Evolutionary conservation across 805 yeast genomes (phyloP).

Genomic region (Myxozyma lipomycoides): DNA sequence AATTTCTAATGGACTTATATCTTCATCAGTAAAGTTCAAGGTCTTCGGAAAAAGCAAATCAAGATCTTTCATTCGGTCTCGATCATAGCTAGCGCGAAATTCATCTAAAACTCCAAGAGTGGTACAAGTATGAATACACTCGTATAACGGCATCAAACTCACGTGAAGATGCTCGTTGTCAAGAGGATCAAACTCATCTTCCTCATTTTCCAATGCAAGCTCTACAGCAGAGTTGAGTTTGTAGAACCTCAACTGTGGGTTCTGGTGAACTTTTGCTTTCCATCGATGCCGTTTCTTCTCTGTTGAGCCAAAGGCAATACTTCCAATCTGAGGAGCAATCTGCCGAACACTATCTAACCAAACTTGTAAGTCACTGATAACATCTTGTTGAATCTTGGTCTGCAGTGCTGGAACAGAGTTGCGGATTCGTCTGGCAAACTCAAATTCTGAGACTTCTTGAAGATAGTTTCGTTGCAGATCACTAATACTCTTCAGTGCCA

Average conservation of each 20-base stretch:
- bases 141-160: slow-evolving; percentile 70
- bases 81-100: slow-evolving; percentile 59
- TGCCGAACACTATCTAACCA: slow-evolving; percentile 48
- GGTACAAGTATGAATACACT: slow-evolving; percentile 75
- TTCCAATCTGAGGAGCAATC: slow-evolving; percentile 51
- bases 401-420: slow-evolving; percentile 74
- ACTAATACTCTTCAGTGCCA: slow-evolving; percentile 74
- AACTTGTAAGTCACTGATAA: slow-evolving; percentile 57
- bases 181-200: slow-evolving; percentile 45
- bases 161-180: slow-evolving; percentile 47
- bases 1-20: slow-evolving; percentile 44
- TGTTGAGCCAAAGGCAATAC: slow-evolving; percentile 51
- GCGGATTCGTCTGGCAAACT: slow-evolving; percentile 64
- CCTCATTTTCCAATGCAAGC: slow-evolving; percentile 58
- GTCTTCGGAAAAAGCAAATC: slow-evolving; percentile 67
- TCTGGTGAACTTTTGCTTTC: slow-evolving; percentile 47
- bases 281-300: slow-evolving; percentile 57
- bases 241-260: slow-evolving; percentile 49
- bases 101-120: slow-evolving; percentile 63
- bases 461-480: slow-evolving; percentile 65
- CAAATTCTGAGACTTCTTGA: slow-evolving; percentile 62
- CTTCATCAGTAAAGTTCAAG: slow-evolving; percentile 37
- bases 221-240: slow-evolving; percentile 87
- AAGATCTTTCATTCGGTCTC: slow-evolving; percentile 67
- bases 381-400: slow-evolving; percentile 66